Conservation (phyloP, 2,329 filamentous ascomycete species). For the Cladosporium sp. region DNA sequence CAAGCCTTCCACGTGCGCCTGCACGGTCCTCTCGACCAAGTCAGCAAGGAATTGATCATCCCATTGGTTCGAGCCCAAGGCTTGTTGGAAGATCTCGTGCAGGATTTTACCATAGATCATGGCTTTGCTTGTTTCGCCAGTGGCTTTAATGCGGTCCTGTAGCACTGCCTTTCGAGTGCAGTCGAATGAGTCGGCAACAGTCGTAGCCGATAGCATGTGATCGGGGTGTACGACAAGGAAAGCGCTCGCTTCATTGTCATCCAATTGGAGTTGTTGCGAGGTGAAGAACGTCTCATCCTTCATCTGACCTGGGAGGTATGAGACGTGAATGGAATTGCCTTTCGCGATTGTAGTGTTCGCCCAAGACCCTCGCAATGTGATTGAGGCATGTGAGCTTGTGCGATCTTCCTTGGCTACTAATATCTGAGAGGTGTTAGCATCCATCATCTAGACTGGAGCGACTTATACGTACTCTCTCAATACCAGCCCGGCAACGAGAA, state of each 20-base stretch:
- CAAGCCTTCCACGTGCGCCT: conserved; percentile 80
- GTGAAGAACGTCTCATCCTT: conserved; percentile 3
- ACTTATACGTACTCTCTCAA: conserved; percentile 60
- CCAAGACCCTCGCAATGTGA: conserved; percentile 85
- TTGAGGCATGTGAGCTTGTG: conserved; percentile 63
- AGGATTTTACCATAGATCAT: conserved; percentile 91
- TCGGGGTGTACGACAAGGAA: conserved; percentile 93
- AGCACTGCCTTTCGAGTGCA: conserved; percentile 89
- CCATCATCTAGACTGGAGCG: conserved; percentile 29
- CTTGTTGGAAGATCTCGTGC: conserved; percentile 93
- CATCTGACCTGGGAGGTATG: conserved; percentile 55
- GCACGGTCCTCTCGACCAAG: conserved; percentile 68
- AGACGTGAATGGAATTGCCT: conserved; percentile 81
- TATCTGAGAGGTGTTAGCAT: conserved; percentile 53
- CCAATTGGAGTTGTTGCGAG: conserved; percentile 74
- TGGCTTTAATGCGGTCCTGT: conserved; percentile 92
- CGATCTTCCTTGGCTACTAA: conserved; percentile 80
- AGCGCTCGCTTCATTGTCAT: conserved; percentile 67
- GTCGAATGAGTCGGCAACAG: conserved; percentile 92
- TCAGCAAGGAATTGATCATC: conserved; percentile 65
- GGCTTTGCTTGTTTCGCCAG: conserved; percentile 73
- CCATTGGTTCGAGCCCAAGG: conserved; percentile 81
- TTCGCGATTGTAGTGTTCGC: conserved; percentile 73
- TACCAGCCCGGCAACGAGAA: conserved; percentile 61
- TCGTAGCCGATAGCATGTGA: conserved; percentile 90